Evolutionary conservation across 2,329 filamentous ascomycete genomes (phyloP).

Genomic region (Penicillium brevicompactum): DNA sequence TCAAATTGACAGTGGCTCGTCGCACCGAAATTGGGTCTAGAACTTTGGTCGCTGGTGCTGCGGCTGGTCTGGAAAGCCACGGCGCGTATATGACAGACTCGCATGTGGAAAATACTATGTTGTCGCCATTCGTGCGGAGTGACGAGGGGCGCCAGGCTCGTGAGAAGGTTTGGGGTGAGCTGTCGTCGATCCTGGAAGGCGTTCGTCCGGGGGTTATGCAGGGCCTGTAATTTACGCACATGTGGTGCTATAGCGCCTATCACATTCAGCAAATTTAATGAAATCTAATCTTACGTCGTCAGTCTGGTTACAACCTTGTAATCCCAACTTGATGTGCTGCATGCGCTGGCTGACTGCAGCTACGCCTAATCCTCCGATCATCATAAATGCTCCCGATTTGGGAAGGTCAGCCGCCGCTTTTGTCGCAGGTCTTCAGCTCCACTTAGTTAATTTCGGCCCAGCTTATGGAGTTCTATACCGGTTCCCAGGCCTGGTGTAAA

Average conservation of each 20-base stretch:
- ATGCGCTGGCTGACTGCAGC: not conserved
- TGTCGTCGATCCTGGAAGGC: conserved; percentile 44
- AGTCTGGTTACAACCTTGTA: not conserved
- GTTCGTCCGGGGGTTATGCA: conserved; percentile 44
- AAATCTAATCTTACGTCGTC: not conserved
- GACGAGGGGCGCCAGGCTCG: conserved; percentile 42
- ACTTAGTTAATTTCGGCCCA: too few relatives aligned
- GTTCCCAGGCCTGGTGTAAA: too few relatives aligned
- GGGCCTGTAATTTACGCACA: conserved; percentile 14
- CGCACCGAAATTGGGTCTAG: conserved; percentile 53
- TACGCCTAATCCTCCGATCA: not conserved
- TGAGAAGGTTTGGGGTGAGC: conserved; percentile 48
- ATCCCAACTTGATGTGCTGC: not conserved
- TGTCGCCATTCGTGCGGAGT: conserved; percentile 43
- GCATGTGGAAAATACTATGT: conserved; percentile 23
- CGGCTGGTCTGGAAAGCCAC: conserved; percentile 45
- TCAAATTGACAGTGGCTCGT: conserved; percentile 41
- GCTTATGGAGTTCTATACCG: too few relatives aligned
- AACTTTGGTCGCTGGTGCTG: conserved; percentile 44
- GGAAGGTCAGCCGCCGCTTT: not conserved
- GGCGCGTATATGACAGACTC: conserved; percentile 51
- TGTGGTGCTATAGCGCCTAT: not conserved
- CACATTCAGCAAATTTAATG: not conserved
- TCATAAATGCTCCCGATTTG: not conserved
- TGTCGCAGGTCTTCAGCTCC: not conserved